Conservation (phyloP, 148 eudicot species). For the Rhododendron henanense region DNA sequence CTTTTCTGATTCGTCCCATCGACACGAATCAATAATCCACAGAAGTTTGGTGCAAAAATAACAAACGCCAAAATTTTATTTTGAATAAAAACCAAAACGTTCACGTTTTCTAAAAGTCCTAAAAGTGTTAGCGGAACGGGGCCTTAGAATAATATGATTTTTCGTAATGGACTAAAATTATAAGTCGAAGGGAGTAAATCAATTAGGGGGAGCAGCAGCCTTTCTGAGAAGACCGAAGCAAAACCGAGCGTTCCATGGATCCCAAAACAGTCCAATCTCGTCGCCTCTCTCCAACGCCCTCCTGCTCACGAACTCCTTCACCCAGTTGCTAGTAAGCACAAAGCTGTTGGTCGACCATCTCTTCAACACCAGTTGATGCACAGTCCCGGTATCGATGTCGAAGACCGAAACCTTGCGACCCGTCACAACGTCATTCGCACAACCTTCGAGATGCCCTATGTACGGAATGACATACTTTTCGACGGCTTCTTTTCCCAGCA, state of each 20-base stretch:
- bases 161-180: background rate
- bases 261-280: background rate
- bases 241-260: background rate
- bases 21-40: too few species aligned
- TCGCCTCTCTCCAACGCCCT: background rate
- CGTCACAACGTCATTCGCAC: background rate
- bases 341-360: background rate
- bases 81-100: too few species aligned
- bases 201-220: background rate
- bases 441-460: background rate
- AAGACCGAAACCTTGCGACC: background rate
- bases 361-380: background rate
- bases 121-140: too few species aligned
- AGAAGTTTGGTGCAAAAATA: too few species aligned
- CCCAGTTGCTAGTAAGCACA: conserved; percentile 2
- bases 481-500: background rate
- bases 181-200: background rate
- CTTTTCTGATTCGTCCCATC: accelerated
- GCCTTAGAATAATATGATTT: too few species aligned
- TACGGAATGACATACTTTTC: background rate
- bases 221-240: background rate
- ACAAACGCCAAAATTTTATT: too few species aligned
- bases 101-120: too few species aligned
- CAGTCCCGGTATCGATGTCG: background rate
- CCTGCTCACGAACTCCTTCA: background rate